Base-by-base conservation (phyloP, 2,329 filamentous ascomycete species). In the Hortaea sp. region DNA sequence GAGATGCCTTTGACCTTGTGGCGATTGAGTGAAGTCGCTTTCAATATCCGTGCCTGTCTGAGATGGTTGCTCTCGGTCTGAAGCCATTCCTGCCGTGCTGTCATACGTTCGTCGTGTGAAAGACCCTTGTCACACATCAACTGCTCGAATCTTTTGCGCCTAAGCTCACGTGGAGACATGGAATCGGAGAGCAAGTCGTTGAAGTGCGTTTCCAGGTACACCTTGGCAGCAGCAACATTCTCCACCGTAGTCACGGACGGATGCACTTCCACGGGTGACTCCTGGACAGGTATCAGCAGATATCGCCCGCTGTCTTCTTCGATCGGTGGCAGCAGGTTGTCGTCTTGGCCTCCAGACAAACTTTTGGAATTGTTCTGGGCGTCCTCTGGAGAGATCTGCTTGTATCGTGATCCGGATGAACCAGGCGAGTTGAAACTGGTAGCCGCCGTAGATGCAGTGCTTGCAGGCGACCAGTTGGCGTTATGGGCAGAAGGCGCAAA, bases 141-240 rank as follows among this genome's bases (percentile, higher is more conserved):
- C 6, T 70, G 67, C 57, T 88, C 82, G 20, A 90, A 67, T 42
- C 79, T 73, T 35, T 74, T 70, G 31, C 76, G 71, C 3, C 86
- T 78, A 45, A 81, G 61, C 1, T 76, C 75, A 0, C 85, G 78
- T 45, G 80, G 72, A 4, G 75, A 77, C 1, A 69, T 69, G 2
- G 60, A 45, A 28, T 70, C 71, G 4, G 69, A 67, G 2, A 87
- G 70, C 6, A 88, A 63, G n/a, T 79, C 71, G 55, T 89, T 83
- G 69, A 85, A 95, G 57, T 89, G 79, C 0, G 81, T 87, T 64
- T 97, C 92, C 7, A 97, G 75, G 57, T 81, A 94, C 13, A 94
- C 79, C 63, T 94, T 95, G 39, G 87, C 84, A 0, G 86, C 83
- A 0, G 88, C 81, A 2, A 82, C 78, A 49, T 77, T 80, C 66